Percentiles rank a stretch among this genome's conserved stretches.
Conservation (phyloP, 805 yeast genomes). For the Candida ipomoeae region DNA sequence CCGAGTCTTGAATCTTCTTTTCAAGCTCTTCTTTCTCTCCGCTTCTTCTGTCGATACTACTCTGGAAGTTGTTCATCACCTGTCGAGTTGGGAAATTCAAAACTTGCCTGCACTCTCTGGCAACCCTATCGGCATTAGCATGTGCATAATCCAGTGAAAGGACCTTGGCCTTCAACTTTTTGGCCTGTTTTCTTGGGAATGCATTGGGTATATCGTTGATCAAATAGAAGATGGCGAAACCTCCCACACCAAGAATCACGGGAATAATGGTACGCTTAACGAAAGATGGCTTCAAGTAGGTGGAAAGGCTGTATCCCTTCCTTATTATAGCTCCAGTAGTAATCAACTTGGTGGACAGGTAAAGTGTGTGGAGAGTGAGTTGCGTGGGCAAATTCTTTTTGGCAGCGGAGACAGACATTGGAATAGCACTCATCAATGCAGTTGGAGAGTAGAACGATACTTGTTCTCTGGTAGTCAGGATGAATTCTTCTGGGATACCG, state of each 20-base stretch:
- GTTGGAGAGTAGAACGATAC: slow-evolving; percentile 32
- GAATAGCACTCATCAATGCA: slow-evolving; percentile 25
- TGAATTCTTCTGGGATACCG: slow-evolving; percentile 33
- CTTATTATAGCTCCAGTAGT: slow-evolving; percentile 41
- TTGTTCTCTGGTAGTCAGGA: slow-evolving; percentile 25
- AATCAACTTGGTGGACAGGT: slow-evolving; percentile 36
- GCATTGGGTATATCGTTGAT: slow-evolving; percentile 85
- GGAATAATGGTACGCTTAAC: slow-evolving; percentile 54
- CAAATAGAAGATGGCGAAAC: slow-evolving; percentile 57
- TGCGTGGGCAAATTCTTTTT: slow-evolving; percentile 33
- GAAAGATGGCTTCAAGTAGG: slow-evolving; percentile 34
- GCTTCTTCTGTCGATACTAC: slow-evolving; percentile 57
- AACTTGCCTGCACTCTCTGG: slow-evolving; percentile 79
- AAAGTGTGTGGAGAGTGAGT: slow-evolving; percentile 38
- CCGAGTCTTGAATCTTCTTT: slow-evolving; percentile 50
- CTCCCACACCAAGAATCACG: slow-evolving; percentile 43
- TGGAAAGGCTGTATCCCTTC: slow-evolving; percentile 33
- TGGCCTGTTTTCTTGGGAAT: slow-evolving; percentile 75
- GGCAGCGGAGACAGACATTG: slow-evolving; percentile 28
- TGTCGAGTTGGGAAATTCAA: slow-evolving; percentile 79
- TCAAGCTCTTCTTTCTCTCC: slow-evolving; percentile 55
- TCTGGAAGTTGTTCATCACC: slow-evolving; percentile 66
- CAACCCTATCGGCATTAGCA: slow-evolving; percentile 68
- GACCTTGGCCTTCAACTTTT: slow-evolving; percentile 61
- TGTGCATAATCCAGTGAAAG: slow-evolving; percentile 72